Evolutionary conservation across 1,284 basidiomycete genomes (phyloP), one percentile per base, ranked within the genome.

Genomic region (Rhodotorula glutinis): DNA sequence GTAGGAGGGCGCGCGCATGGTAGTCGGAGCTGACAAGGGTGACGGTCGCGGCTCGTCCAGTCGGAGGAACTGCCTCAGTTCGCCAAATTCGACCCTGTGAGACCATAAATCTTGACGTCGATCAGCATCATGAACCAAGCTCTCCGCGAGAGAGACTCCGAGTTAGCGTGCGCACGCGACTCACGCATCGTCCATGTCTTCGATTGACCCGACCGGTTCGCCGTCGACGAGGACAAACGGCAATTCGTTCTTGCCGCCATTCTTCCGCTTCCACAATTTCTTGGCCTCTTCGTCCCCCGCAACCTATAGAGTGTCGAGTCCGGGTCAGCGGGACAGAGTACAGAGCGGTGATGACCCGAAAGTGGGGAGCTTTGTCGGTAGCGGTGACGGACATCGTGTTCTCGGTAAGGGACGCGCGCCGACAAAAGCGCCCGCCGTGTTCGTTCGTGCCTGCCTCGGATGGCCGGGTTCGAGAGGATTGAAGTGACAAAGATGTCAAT

Each of bases 401-500:
- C 65, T 0, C 40, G 25, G 54, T 63, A 71, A 4, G 65, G 44
- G 5, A 69, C 62, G 3, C 72, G 46, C 0, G 55, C 63, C 27
- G 56, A 53, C 1, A 41, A 41, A 25, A 73, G 54, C 13, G 53
- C 53, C 3, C 72, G 60, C 2, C 49, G 25, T 23, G 65, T 61
- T 3, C 72, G 66, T 43, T 73, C 72, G 60, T 73, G 72, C 19
- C 70, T 41, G 14, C 66, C 58, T 11, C 72, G 63, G 4, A 73
- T 40, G 17, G 60, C 58, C 2, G 66, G 66, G n/a, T 65, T 71
- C 25, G 60, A 55, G 14, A 67, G 55, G 57, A 73, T 73, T 17
- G 65, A 61, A 5, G 72, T 73, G 43, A 68, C 63, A 44, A 67
- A 73, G 7, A 73, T 62, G 61, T 73, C 70, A 54, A 73, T 71